Percentiles rank a stretch among this genome's conserved stretches.
phyloP scores from a whole-genome alignment of 257 asterid genomes.

The Handroanthus guayacan region DNA sequence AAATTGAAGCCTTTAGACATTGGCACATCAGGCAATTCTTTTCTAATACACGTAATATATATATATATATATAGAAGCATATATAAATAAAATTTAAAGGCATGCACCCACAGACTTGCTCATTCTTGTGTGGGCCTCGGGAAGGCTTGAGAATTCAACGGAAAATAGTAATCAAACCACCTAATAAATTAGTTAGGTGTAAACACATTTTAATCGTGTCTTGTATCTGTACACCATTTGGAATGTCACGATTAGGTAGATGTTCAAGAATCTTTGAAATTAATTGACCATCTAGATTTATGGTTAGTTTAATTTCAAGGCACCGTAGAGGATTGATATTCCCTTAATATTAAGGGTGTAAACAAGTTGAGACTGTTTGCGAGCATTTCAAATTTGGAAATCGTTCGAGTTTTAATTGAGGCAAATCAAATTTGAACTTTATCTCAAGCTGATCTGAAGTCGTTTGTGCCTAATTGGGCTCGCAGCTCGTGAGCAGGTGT shows the following conservation, averaged over 20 bases:
- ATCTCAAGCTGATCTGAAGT: too few relatives aligned
- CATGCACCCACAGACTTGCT: not conserved
- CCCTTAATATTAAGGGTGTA: not conserved
- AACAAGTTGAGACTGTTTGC: too few relatives aligned
- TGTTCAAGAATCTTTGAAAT: conserved; percentile 36
- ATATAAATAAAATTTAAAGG: not conserved
- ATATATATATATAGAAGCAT: too few relatives aligned
- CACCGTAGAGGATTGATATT: not conserved
- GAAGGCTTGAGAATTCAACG: not conserved
- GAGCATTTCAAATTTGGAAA: too few relatives aligned
- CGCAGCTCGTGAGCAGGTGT: too few relatives aligned
- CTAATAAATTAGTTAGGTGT: not conserved
- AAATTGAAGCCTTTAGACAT: not conserved
- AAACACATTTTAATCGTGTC: not conserved
- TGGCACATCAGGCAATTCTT: too few relatives aligned
- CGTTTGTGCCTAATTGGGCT: too few relatives aligned
- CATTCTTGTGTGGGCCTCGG: conserved; percentile 28
- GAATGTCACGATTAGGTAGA: conserved; percentile 1
- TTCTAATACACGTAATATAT: too few relatives aligned
- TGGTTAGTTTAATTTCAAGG: not conserved
- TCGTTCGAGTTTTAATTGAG: too few relatives aligned
- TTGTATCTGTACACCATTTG: not conserved
- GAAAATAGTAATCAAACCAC: not conserved
- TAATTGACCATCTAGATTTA: not conserved
- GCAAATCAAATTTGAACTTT: too few relatives aligned